A percentile compares a stretch with the other conserved stretches of the same genome.
Conservation (phyloP, 352 stramenopile species). For the Pythium chondricola region DNA sequence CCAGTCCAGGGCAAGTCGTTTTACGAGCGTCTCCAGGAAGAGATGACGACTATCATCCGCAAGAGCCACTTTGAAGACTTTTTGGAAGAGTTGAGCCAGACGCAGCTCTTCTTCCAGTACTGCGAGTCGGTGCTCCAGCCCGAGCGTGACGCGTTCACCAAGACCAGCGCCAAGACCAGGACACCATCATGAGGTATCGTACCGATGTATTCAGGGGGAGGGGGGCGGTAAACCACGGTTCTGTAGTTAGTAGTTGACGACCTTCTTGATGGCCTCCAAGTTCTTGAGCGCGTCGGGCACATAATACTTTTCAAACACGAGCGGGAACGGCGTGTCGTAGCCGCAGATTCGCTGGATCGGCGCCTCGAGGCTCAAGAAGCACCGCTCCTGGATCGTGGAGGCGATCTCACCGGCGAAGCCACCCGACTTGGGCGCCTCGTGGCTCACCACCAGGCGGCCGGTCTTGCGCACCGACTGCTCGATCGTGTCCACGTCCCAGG, state of each 20-base stretch:
- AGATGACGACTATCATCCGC: constrained; percentile 59
- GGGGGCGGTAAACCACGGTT: no score
- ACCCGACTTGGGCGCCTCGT: constrained; percentile 93
- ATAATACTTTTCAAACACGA: constrained; percentile 96
- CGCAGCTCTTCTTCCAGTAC: constrained; percentile 83
- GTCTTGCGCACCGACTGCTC: constrained; percentile 96
- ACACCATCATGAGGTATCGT: no score
- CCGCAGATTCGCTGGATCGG: constrained; percentile 92
- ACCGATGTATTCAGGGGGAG: no score
- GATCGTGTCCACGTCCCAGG: constrained; percentile 95
- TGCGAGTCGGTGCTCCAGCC: constrained; percentile 65
- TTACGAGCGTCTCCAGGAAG: constrained; percentile 73
- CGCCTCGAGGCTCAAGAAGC: constrained; percentile 95
- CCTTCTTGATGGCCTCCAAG: constrained; percentile 93
- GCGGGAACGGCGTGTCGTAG: constrained; percentile 96
- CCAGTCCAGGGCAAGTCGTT: constrained; percentile 28
- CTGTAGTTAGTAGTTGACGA: constrained; percentile 88
- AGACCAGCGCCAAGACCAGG: background rate
- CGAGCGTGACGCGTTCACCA: background rate
- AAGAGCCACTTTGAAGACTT: constrained; percentile 69
- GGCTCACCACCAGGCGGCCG: constrained; percentile 93
- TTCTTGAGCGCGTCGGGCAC: constrained; percentile 92
- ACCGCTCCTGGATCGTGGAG: constrained; percentile 89
- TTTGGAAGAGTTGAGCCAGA: constrained; percentile 79
- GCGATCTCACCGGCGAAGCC: constrained; percentile 96